phyloP scores from a whole-genome alignment of 805 yeast genomes.

The Peterozyma toletana region DNA sequence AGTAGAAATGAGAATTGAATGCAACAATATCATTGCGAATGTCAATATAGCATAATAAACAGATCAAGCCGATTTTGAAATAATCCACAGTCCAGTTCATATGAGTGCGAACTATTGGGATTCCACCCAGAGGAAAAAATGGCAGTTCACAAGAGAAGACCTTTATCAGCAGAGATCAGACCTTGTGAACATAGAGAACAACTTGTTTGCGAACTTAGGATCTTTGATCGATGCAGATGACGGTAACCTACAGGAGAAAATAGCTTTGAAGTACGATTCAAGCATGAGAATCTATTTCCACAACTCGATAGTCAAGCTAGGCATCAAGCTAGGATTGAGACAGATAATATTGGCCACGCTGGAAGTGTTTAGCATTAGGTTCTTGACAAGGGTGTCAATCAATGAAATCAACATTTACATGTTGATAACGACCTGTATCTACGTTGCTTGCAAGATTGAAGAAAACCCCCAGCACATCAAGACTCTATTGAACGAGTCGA shows the following conservation, averaged over 20 bases:
- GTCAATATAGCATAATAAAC: no score
- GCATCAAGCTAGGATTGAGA: conserved; percentile 68
- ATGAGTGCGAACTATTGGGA: conserved; percentile 88
- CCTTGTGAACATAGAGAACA: conserved; percentile 16
- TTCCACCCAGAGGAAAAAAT: conserved; percentile 70
- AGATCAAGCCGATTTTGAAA: no score
- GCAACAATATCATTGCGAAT: no score
- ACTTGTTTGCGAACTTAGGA: conserved; percentile 7
- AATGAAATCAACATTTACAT: conserved; percentile 80
- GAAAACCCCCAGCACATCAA: conserved; percentile 94
- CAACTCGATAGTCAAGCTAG: conserved; percentile 65
- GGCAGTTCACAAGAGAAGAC: conserved; percentile 72
- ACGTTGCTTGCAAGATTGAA: conserved; percentile 88
- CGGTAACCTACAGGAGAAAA: conserved; percentile 9
- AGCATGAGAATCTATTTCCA: conserved; percentile 76
- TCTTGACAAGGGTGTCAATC: conserved; percentile 62
- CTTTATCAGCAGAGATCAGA: conserved; percentile 25
- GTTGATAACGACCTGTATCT: conserved; percentile 76
- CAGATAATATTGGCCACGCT: conserved; percentile 87
- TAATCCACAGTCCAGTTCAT: background rate
- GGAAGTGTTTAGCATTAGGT: conserved; percentile 76
- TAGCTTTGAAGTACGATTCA: conserved; percentile 41
- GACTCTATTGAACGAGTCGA: conserved; percentile 73
- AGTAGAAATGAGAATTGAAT: no score
- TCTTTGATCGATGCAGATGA: conserved; percentile 6